A percentile compares a stretch with the other conserved stretches of the same genome.
phyloP scores from a whole-genome alignment of 257 asterid genomes.

The Solanum arcanum region DNA sequence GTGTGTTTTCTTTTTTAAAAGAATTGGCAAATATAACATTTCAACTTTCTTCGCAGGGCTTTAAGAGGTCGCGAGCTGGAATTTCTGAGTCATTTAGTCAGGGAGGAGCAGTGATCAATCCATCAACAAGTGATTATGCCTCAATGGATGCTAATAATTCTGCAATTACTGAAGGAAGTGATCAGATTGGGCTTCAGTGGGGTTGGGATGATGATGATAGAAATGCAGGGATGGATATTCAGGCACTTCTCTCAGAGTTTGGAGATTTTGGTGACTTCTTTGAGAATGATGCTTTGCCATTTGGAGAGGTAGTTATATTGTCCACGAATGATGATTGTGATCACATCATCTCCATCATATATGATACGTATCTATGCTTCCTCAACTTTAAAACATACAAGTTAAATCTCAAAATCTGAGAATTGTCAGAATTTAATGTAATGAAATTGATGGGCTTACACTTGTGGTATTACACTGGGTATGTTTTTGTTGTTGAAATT shows the following conservation, averaged over 20 bases:
- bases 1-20: background rate
- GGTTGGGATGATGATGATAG: constrained; percentile 95
- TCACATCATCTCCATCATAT: background rate
- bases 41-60: constrained; percentile 35
- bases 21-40: background rate
- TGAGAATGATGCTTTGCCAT: constrained; percentile 71
- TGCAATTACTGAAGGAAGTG: constrained; percentile 44
- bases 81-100: constrained; percentile 72
- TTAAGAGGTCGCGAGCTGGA: constrained; percentile 68
- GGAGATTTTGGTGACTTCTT: constrained; percentile 98
- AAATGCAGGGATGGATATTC: constrained; percentile 73
- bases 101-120: constrained; percentile 68
- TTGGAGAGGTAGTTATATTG: constrained; percentile 74
- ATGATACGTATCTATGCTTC: background rate
- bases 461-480: background rate
- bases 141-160: constrained; percentile 53
- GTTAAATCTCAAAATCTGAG: background rate
- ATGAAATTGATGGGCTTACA: background rate
- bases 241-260: constrained; percentile 84
- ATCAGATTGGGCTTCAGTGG: constrained; percentile 51
- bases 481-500: background rate
- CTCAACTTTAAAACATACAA: background rate
- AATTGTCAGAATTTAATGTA: background rate
- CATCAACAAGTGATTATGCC: constrained; percentile 61
- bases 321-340: background rate